Base-by-base conservation (phyloP, 1,139 yeast species). In the Lizanozyma gosingica region DNA sequence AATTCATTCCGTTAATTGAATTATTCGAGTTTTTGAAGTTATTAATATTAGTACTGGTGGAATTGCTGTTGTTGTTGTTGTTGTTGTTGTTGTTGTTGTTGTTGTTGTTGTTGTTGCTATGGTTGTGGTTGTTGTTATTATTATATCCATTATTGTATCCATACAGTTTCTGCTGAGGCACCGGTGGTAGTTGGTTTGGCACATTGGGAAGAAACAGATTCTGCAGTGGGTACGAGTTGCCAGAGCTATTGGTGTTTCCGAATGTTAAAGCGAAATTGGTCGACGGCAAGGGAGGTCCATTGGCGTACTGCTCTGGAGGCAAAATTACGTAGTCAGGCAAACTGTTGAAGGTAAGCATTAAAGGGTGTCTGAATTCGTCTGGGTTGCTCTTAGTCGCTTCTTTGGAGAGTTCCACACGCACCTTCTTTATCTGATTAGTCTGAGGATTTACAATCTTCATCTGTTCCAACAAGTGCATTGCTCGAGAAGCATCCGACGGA, bases 351-450 rank as follows among this genome's bases (percentile, higher is more conserved):
- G 65, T 65, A 38, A 78, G 55, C 8, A 56, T 60, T 11, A 22
- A 22, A 22, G 29, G 29, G 6, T 22, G 29, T 22, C 11, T 22
- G 11, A 22, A 22, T 6, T 22, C 29, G 11, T 22, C 29, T 22
- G 6, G 29, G 11, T 22, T 22, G 15, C 67, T 57, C 48, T 78
- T 60, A 39, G 73, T 62, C 0, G 80, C 80, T 57, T 80, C 86
- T 51, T 78, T 79, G 3, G 83, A 77, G 14, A 75, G 57, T 51
- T 79, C 85, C 22, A 77, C 71, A 47, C 83, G 59, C 33, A 79
- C 54, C 44, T 63, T 70, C 49, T 68, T 68, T 40, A 65, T 62
- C 4, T 71, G 70, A 36, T 70, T 51, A 2, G 59, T 56, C 17
- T 53, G 58, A 22, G 29, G 29, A 15, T 47, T 51, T 27, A 50